These are phyloP conservation scores for Westerdykella sp. DNA, from an alignment of 2,329 filamentous ascomycete species.

Conservation along the genomic window DNA sequence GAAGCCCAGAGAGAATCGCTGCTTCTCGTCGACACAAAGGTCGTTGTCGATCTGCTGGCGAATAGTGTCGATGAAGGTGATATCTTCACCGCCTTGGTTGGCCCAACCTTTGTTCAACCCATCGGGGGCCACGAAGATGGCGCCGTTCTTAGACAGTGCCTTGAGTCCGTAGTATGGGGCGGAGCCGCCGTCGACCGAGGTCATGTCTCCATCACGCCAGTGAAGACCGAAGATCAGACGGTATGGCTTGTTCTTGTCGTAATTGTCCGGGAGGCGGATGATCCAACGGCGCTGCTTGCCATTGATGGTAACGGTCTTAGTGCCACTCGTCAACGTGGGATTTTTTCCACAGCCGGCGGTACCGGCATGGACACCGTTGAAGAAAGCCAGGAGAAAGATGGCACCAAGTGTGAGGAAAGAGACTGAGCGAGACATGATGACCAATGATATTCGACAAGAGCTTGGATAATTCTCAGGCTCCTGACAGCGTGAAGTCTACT, in stretches of 20 bases:
- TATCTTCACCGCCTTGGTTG: constrained; percentile 36
- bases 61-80: constrained; percentile 37
- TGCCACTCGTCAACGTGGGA: neutral
- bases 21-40: constrained; percentile 38
- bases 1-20: constrained; percentile 40
- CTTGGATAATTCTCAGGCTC: no score
- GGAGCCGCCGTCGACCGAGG: constrained; percentile 17
- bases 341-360: constrained; percentile 1
- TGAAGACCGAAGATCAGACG: constrained; percentile 39
- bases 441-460: no score
- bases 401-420: no score
- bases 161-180: constrained; percentile 35
- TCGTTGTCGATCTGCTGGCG: constrained; percentile 31
- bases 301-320: constrained; percentile 19
- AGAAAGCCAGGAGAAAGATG: no score
- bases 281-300: constrained; percentile 35
- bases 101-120: constrained; percentile 33
- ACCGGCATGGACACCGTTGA: neutral
- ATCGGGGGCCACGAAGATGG: constrained; percentile 41
- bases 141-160: constrained; percentile 24
- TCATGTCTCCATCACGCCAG: constrained; percentile 31
- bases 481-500: no score
- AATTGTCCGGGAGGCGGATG: constrained; percentile 34
- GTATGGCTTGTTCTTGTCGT: constrained; percentile 34
- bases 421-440: no score